A percentile compares a stretch with the other conserved stretches of the same genome.
phyloP scores from a whole-genome alignment of 2,329 filamentous ascomycete species.

The Fusarium liriodendri region DNA sequence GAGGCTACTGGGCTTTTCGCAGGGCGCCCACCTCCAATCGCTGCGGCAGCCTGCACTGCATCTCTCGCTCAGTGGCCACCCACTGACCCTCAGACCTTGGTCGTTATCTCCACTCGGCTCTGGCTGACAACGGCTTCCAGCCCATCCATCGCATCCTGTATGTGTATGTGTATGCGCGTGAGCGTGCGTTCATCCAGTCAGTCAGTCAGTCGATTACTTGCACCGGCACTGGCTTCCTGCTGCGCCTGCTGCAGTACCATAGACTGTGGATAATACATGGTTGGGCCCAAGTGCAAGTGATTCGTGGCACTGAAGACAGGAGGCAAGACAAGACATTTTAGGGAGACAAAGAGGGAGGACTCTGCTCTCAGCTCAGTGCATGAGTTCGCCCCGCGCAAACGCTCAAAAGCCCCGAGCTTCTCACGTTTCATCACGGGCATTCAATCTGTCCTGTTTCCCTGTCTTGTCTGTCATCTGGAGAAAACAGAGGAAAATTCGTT shows the following conservation, averaged over 20 bases:
- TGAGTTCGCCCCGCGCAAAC: constrained; percentile 28
- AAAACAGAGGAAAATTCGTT: constrained; percentile 15
- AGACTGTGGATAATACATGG: constrained; percentile 29
- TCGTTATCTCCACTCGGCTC: constrained; percentile 35
- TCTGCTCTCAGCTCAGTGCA: constrained; percentile 2
- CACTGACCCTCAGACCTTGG: constrained; percentile 33
- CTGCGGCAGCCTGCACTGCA: constrained; percentile 20
- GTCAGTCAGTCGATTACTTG: constrained; percentile 17
- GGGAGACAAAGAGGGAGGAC: constrained; percentile 27
- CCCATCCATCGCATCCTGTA: constrained; percentile 33
- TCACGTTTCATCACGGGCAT: constrained; percentile 18
- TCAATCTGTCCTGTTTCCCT: constrained; percentile 32
- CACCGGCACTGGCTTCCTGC: constrained; percentile 11
- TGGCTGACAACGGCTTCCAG: constrained; percentile 30
- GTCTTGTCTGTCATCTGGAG: constrained; percentile 7
- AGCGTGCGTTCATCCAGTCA: constrained; percentile 22
- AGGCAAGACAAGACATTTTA: constrained; percentile 37
- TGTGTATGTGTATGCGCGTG: constrained; percentile 34
- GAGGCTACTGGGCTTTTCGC: constrained; percentile 22
- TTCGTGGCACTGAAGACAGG: constrained; percentile 27
- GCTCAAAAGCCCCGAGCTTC: constrained; percentile 14
- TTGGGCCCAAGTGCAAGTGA: constrained; percentile 34
- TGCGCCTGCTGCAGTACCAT: constrained; percentile 21
- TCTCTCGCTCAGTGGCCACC: constrained; percentile 21
- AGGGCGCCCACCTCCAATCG: constrained; percentile 39